Conservation (phyloP, 2,329 filamentous ascomycete species). For the Chrysoporthe puriensis region DNA sequence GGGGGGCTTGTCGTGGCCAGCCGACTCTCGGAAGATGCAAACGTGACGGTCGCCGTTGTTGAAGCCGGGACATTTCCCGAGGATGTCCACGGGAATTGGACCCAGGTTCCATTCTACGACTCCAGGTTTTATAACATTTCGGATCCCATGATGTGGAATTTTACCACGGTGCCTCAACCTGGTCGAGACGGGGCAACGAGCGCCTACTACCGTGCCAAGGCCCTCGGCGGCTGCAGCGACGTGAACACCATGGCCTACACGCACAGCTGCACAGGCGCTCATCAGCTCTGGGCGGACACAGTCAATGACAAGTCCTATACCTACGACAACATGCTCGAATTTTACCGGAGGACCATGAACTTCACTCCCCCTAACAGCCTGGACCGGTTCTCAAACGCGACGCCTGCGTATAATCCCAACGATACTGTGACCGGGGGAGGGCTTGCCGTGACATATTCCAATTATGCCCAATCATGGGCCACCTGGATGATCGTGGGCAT, state of each 20-base stretch:
- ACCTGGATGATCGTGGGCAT: constrained; percentile 18
- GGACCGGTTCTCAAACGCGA: constrained; percentile 17
- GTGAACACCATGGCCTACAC: constrained; percentile 21
- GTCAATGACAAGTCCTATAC: constrained; percentile 21
- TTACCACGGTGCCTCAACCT: neutral
- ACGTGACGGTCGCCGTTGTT: constrained; percentile 16
- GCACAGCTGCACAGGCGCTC: constrained; percentile 8
- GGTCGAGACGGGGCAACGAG: too few species aligned
- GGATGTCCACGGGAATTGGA: constrained; percentile 11
- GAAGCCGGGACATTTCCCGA: constrained; percentile 16
- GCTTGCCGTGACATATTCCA: neutral
- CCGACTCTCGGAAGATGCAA: constrained; percentile 15
- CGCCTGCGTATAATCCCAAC: neutral
- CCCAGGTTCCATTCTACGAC: constrained; percentile 17
- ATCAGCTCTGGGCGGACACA: constrained; percentile 19
- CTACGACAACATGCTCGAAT: constrained; percentile 18
- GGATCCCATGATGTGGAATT: neutral
- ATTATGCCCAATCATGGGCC: constrained; percentile 15
- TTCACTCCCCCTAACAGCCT: constrained; percentile 5
- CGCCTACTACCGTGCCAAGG: neutral
- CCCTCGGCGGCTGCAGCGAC: constrained; percentile 9
- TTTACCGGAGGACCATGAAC: constrained; percentile 20
- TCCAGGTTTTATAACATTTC: neutral
- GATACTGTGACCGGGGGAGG: neutral
- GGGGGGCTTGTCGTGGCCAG: constrained; percentile 20